Percentiles rank a stretch among this genome's conserved stretches.
These are phyloP conservation scores for Russula emetica DNA, from an alignment of 768 basidiomycete genomes.

Conservation along the genomic window DNA sequence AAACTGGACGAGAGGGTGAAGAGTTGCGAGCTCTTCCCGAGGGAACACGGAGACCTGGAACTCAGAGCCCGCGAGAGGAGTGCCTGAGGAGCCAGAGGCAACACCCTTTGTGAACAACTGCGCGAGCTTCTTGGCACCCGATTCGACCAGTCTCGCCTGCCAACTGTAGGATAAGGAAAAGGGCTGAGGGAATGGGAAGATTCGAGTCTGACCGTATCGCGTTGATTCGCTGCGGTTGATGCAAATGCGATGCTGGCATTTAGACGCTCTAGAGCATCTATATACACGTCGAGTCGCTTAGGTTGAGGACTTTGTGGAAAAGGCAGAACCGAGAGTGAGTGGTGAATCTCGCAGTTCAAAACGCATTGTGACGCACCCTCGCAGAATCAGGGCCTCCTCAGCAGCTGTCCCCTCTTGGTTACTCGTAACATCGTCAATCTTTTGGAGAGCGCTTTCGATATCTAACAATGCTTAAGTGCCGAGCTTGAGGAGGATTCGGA, in stretches of 20 bases:
- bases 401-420: constrained; percentile 70
- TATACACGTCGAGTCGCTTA: constrained; percentile 59
- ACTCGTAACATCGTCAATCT: constrained; percentile 75
- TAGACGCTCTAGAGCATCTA: constrained; percentile 67
- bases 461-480: constrained; percentile 41
- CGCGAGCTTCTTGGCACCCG: constrained; percentile 75
- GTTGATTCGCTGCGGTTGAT: constrained; percentile 50
- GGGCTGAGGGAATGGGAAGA: not conserved
- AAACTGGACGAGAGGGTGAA: constrained; percentile 63
- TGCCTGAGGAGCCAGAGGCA: constrained; percentile 79
- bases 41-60: constrained; percentile 54
- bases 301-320: constrained; percentile 57
- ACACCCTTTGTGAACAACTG: constrained; percentile 83
- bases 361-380: constrained; percentile 50
- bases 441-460: constrained; percentile 71
- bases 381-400: constrained; percentile 73
- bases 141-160: constrained; percentile 71
- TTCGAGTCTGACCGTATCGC: constrained; percentile 42
- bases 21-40: constrained; percentile 45
- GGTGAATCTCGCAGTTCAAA: no score
- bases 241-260: constrained; percentile 80
- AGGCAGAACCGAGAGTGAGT: constrained; percentile 2
- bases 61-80: constrained; percentile 58
- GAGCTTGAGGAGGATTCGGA: not conserved
- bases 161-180: not conserved